Conservation (phyloP, 2,329 filamentous ascomycete genomes). For the Alternaria postmessia region DNA sequence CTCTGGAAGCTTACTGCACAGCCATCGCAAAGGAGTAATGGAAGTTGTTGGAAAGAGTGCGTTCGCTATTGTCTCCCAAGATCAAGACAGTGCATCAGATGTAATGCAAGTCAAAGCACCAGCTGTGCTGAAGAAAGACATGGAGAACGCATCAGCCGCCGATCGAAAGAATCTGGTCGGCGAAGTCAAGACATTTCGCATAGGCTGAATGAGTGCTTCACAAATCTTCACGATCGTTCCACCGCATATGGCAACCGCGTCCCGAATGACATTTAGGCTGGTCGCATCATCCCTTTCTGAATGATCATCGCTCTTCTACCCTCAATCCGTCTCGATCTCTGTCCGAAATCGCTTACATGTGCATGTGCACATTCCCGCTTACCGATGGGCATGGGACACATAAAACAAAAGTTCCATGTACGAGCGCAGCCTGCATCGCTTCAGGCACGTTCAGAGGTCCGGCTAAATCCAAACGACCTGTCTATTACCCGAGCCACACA, state of each 20-base stretch:
- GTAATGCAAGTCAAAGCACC: conserved; percentile 86
- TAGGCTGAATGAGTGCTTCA: conserved; percentile 14
- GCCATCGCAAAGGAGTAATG: conserved; percentile 76
- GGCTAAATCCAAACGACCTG: conserved; percentile 13
- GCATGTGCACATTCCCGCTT: conserved; percentile 2
- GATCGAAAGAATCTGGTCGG: conserved; percentile 66
- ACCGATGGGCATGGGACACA: background rate
- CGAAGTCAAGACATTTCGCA: conserved; percentile 61
- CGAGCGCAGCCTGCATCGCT: background rate
- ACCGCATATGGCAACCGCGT: conserved; percentile 3
- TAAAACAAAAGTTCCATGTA: background rate
- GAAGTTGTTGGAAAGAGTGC: conserved; percentile 76
- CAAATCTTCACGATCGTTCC: background rate
- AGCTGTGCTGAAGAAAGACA: conserved; percentile 80
- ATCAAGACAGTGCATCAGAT: conserved; percentile 79
- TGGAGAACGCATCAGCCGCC: conserved; percentile 69
- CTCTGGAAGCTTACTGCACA: conserved; percentile 84
- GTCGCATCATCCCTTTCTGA: background rate
- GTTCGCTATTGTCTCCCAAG: conserved; percentile 81
- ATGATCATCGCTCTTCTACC: background rate
- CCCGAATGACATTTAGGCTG: background rate
- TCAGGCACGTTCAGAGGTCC: conserved; percentile 5
- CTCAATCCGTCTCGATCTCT: conserved; percentile 1
- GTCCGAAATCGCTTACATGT: background rate
- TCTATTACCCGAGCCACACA: background rate